Evolutionary conservation across 176 grass and related monocot species (phyloP).

Genomic region (Rhynchospora breviuscula): DNA sequence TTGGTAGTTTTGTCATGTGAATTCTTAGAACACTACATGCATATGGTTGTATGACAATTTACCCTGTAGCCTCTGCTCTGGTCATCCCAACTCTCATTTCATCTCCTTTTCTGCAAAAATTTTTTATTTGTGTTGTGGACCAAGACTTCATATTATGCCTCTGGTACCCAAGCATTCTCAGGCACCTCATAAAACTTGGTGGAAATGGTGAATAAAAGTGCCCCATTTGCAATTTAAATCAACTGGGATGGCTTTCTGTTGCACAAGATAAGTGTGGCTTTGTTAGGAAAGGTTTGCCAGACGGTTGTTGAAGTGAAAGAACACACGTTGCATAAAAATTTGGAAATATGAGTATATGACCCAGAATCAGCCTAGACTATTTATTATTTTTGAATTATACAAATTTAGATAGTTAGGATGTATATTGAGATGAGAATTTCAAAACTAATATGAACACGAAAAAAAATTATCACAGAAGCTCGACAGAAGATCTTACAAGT

Average conservation of each 20-base stretch:
- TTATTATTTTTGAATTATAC: no score
- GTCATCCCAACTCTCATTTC: constrained; percentile 30
- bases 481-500: neutral
- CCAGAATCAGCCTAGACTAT: neutral
- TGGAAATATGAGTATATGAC: constrained; percentile 23
- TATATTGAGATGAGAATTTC: no score
- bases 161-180: no score
- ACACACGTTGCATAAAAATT: no score
- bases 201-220: constrained; percentile 3
- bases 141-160: no score
- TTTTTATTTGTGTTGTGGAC: neutral
- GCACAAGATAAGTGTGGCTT: no score
- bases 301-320: no score
- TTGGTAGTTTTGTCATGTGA: constrained; percentile 16
- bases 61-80: constrained; percentile 27
- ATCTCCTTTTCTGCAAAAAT: constrained; percentile 24
- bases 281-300: no score
- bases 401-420: no score
- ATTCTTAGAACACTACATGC: constrained; percentile 21
- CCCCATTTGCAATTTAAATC: constrained; percentile 30
- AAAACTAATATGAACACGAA: no score
- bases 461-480: no score
- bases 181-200: constrained; percentile 18
- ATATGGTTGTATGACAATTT: constrained; percentile 23
- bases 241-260: neutral